Evolutionary conservation across 768 basidiomycete genomes (phyloP).

Genomic region (Dentipellis fragilis): DNA sequence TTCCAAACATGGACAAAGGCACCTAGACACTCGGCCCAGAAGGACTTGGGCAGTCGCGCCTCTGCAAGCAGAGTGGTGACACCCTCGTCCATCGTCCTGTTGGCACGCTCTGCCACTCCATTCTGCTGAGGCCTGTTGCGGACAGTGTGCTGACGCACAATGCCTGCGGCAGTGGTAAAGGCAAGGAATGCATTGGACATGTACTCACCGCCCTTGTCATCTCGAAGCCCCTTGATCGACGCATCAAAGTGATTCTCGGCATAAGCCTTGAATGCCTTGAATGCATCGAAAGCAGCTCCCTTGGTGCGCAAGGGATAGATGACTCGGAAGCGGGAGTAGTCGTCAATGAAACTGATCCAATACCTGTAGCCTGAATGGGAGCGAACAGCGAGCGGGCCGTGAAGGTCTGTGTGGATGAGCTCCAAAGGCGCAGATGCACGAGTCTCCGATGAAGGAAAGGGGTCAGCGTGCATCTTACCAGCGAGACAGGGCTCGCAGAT

Average conservation of each 20-base stretch:
- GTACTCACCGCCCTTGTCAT: slow-evolving; percentile 20
- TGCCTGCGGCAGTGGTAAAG: slow-evolving; percentile 12
- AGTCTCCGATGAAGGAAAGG: slow-evolving; percentile 11
- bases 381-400: slow-evolving; percentile 9
- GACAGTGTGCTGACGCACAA: slow-evolving; percentile 14
- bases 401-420: slow-evolving; percentile 19
- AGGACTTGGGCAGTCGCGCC: background rate
- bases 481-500: slow-evolving; percentile 15
- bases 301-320: slow-evolving; percentile 17
- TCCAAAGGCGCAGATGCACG: slow-evolving; percentile 6
- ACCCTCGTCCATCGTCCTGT: background rate
- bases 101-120: background rate
- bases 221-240: slow-evolving; percentile 13
- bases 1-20: slow-evolving; percentile 17
- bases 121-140: slow-evolving; percentile 16
- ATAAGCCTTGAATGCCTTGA: slow-evolving; percentile 21
- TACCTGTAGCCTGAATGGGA: too few relatives aligned
- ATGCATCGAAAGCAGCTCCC: slow-evolving; percentile 16
- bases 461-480: slow-evolving; percentile 16
- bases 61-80: background rate
- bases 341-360: too few relatives aligned
- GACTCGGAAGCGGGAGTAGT: too few relatives aligned
- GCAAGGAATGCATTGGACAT: slow-evolving; percentile 1
- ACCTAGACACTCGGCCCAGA: slow-evolving; percentile 7
- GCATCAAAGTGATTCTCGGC: slow-evolving; percentile 15